These are phyloP conservation scores for Zasmidium cellare DNA, from an alignment of 2,329 filamentous ascomycete species.

Conservation along the genomic window DNA sequence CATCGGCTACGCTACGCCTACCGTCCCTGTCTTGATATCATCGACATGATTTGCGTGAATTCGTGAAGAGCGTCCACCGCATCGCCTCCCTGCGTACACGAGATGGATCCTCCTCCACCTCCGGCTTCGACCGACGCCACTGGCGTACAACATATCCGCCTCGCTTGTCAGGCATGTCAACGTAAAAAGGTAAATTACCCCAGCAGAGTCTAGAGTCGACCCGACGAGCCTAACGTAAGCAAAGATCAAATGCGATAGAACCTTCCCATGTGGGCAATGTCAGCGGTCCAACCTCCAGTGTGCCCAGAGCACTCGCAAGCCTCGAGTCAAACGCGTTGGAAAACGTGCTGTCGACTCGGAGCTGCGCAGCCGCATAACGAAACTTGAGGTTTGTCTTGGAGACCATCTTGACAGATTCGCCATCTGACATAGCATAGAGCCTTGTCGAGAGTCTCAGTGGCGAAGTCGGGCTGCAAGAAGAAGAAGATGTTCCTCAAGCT, in stretches of 20 bases:
- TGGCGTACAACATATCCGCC: conserved; percentile 24
- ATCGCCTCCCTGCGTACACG: background rate
- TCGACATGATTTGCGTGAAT: too few species aligned
- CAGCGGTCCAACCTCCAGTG: conserved; percentile 27
- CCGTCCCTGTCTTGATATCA: too few species aligned
- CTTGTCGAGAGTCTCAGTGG: conserved; percentile 32
- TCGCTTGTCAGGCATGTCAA: conserved; percentile 34
- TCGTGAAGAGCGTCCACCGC: too few species aligned
- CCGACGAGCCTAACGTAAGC: background rate
- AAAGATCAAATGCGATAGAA: conserved; percentile 28
- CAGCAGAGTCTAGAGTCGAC: background rate
- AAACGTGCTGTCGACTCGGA: conserved; percentile 30
- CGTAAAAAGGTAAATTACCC: conserved; percentile 28
- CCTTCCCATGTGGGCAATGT: conserved; percentile 29
- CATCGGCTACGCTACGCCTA: too few species aligned
- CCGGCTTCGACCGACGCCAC: background rate
- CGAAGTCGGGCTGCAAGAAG: conserved; percentile 19
- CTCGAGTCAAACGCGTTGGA: conserved; percentile 27
- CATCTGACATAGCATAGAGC: background rate
- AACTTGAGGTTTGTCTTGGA: conserved; percentile 23
- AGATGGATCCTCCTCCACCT: background rate
- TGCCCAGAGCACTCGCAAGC: conserved; percentile 27
- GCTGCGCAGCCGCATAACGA: conserved; percentile 30
- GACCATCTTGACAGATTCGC: background rate
- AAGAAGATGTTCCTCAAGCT: background rate